Evolutionary conservation across 768 basidiomycete species (phyloP).

Genomic region (Auricularia auricula-judae): DNA sequence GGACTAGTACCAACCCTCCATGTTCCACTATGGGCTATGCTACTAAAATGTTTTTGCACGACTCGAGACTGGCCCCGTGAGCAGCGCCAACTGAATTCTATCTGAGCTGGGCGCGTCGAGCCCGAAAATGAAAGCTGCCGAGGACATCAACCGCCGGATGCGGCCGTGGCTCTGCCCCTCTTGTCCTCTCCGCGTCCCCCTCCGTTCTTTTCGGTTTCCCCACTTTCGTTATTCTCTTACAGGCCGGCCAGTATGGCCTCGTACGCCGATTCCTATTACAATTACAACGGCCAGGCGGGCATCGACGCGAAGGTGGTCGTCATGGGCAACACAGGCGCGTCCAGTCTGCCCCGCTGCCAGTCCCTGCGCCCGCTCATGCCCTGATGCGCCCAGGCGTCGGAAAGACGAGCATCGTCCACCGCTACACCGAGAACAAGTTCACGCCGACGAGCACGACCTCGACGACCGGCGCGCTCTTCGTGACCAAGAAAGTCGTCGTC

Average conservation of each 20-base stretch:
- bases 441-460: constrained; percentile 80
- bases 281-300: constrained; percentile 67
- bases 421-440: constrained; percentile 87
- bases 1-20: background rate
- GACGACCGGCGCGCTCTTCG: constrained; percentile 88
- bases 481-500: constrained; percentile 82
- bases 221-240: constrained; percentile 23
- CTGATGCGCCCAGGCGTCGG: constrained; percentile 54
- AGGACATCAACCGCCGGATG: no score
- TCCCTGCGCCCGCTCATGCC: constrained; percentile 1
- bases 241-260: constrained; percentile 46
- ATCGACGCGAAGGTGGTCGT: constrained; percentile 94
- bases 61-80: background rate
- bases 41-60: background rate
- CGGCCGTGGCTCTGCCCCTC: background rate
- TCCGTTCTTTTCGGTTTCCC: constrained; percentile 31
- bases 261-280: constrained; percentile 47
- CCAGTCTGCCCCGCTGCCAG: constrained; percentile 12
- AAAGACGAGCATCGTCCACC: constrained; percentile 82
- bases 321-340: constrained; percentile 69
- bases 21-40: background rate
- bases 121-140: background rate
- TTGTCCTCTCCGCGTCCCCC: constrained; percentile 20
- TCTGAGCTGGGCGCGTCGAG: background rate
- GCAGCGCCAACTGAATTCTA: background rate